phyloP scores from a whole-genome alignment of 768 basidiomycete genomes.

The Collybia mongolica region DNA sequence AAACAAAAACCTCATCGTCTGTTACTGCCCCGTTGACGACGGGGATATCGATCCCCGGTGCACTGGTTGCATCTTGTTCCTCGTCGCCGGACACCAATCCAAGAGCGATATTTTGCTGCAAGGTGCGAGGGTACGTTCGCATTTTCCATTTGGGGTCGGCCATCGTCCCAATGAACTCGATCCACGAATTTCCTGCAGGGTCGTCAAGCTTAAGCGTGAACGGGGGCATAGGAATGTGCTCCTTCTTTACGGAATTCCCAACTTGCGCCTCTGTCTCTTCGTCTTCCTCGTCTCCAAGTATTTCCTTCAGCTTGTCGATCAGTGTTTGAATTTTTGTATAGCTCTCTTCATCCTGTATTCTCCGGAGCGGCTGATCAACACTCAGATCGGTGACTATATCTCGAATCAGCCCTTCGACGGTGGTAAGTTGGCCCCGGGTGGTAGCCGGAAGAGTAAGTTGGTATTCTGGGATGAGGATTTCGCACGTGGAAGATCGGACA shows the following conservation, averaged over 20 bases:
- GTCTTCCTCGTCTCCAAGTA: slow-evolving; percentile 62
- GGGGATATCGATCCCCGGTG: slow-evolving; percentile 14
- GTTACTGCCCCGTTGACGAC: slow-evolving; percentile 27
- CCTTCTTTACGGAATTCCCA: slow-evolving; percentile 33
- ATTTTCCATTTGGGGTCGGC: slow-evolving; percentile 93
- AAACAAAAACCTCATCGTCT: slow-evolving; percentile 87
- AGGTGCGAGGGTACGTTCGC: slow-evolving; percentile 74
- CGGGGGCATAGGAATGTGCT: slow-evolving; percentile 55
- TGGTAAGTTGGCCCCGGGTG: slow-evolving; percentile 89
- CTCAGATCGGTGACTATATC: slow-evolving; percentile 80
- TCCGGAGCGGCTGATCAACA: slow-evolving; percentile 80
- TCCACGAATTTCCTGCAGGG: slow-evolving; percentile 94
- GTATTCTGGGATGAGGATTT: slow-evolving; percentile 82
- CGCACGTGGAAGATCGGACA: slow-evolving; percentile 83
- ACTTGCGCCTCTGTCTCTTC: slow-evolving; percentile 37
- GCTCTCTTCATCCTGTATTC: slow-evolving; percentile 70
- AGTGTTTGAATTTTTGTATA: slow-evolving; percentile 75
- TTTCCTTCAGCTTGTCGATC: slow-evolving; percentile 59
- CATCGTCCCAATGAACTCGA: slow-evolving; percentile 86
- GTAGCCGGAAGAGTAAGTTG: slow-evolving; percentile 88
- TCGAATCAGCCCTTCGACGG: slow-evolving; percentile 87
- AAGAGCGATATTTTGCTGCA: slow-evolving; percentile 77
- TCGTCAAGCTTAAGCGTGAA: slow-evolving; percentile 91
- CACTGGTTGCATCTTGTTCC: slow-evolving; percentile 16
- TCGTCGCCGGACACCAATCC: slow-evolving; percentile 65